Base-by-base conservation (phyloP, 2,329 filamentous ascomycete species). In the Fusarium sp. region DNA sequence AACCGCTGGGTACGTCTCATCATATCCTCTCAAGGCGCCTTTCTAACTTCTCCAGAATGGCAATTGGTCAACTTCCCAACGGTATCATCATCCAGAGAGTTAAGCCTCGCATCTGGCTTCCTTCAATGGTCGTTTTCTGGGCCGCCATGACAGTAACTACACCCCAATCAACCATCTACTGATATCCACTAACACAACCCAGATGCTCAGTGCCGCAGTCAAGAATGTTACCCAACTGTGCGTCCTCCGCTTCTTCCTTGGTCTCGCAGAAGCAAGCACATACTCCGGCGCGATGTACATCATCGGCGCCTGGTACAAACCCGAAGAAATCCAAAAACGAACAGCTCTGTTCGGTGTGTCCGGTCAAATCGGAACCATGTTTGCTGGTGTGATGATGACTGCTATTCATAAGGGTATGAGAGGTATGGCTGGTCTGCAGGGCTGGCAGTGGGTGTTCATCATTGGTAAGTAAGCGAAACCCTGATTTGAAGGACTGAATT, bases 51-150 rank as follows among this genome's bases (percentile, higher is more conserved):
- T 15, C 22, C 16, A 77, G 77, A 22, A 81, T 82, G 66, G 74
- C 81, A 10, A 74, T 89, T 12, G 88, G 88, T 1, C 87, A 90
- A 70, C 79, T 90, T 14, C 87, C 87, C 0, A 84, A 83, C 47
- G 88, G 88, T 65, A 76, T 90, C 10, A 87, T 87, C 9, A 81
- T 91, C 9, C 86, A 90, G 73, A 88, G 89, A 67, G 75, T 91
- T 55, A 83, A 83, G 32, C 89, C 88, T 1, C 82, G 88, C 10
- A 81, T 86, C 58, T 90, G 87, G 80, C 88, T 89, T 66, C 88
- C 88, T 0, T 73, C 81, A 11, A 89, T 88, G 83, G 88, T 89
- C 80, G 60, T 89, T 16, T 69, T 86, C 49, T 91, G 89, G 90
- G 88, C 85, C 1, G 81, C 82, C 1, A 76, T 91, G 15, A 91